Conservation (phyloP, 495 filamentous ascomycete species). For the Xanthoparmelia taractica region DNA sequence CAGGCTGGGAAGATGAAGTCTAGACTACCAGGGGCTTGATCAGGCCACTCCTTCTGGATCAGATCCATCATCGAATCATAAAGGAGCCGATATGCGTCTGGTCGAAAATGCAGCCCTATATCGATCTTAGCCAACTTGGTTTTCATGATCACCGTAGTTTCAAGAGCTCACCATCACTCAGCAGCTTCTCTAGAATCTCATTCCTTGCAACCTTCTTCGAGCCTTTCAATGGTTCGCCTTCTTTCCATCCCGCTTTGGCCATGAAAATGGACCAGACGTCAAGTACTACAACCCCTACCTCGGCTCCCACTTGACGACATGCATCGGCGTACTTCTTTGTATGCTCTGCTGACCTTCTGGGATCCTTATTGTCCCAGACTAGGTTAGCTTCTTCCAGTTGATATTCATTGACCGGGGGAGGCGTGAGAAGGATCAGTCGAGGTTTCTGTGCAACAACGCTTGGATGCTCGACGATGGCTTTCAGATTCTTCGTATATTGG, state of each 20-base stretch:
- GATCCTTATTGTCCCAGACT: constrained; percentile 39
- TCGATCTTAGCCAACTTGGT: neutral
- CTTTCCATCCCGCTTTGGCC: constrained; percentile 54
- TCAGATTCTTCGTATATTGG: constrained; percentile 63
- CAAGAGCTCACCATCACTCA: constrained; percentile 51
- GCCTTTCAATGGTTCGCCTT: constrained; percentile 46
- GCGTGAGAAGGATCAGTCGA: constrained; percentile 66
- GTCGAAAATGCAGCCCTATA: constrained; percentile 58
- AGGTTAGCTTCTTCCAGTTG: constrained; percentile 48
- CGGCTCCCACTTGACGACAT: constrained; percentile 54
- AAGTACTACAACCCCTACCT: constrained; percentile 56
- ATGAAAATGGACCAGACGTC: constrained; percentile 72
- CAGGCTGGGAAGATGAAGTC: constrained; percentile 48
- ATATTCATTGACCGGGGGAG: constrained; percentile 76
- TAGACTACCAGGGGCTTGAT: constrained; percentile 47
- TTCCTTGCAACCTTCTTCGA: constrained; percentile 44
- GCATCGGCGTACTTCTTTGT: constrained; percentile 67
- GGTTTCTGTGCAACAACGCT: constrained; percentile 59
- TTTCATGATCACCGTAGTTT: neutral
- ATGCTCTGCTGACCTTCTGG: constrained; percentile 51
- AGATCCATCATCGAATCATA: constrained; percentile 48
- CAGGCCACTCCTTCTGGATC: constrained; percentile 50
- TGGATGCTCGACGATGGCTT: constrained; percentile 60
- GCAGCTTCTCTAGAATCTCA: constrained; percentile 41
- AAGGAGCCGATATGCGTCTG: constrained; percentile 51